phyloP scores from a whole-genome alignment of 2,329 filamentous ascomycete genomes.

The Ascochyta fabae region DNA sequence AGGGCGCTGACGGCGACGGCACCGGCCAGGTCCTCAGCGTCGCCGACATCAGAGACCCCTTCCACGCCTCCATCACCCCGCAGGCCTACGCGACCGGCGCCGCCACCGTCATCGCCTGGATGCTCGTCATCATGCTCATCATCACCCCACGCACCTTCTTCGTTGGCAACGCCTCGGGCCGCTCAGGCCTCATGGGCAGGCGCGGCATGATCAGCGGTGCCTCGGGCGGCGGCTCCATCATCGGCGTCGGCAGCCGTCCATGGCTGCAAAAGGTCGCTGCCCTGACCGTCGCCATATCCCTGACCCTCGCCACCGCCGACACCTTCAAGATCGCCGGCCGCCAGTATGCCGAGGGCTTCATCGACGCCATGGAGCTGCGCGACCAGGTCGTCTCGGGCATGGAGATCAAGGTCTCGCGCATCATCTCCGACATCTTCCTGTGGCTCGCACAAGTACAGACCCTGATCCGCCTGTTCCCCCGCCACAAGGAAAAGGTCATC shows the following conservation, averaged over 20 bases:
- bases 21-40: slow-evolving; percentile 54
- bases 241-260: slow-evolving; percentile 87
- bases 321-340: slow-evolving; percentile 83
- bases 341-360: slow-evolving; percentile 80
- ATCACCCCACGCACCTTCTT: slow-evolving; percentile 95
- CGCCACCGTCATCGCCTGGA: slow-evolving; percentile 88
- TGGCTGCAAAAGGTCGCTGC: slow-evolving; percentile 82
- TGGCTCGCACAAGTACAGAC: slow-evolving; percentile 99
- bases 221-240: slow-evolving; percentile 64
- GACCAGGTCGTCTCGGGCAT: slow-evolving; percentile 80
- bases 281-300: slow-evolving; percentile 73
- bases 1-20: slow-evolving; percentile 48
- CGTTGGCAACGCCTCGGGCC: slow-evolving; percentile 71
- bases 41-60: slow-evolving; percentile 79
- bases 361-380: slow-evolving; percentile 79
- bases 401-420: slow-evolving; percentile 86
- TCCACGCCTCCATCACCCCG: slow-evolving; percentile 91
- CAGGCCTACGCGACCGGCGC: slow-evolving; percentile 92
- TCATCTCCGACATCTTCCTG: slow-evolving; percentile 94
- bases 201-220: slow-evolving; percentile 86
- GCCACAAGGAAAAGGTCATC: slow-evolving; percentile 95
- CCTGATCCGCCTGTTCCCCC: slow-evolving; percentile 90
- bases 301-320: slow-evolving; percentile 92
- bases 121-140: slow-evolving; percentile 90
- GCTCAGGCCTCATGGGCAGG: slow-evolving; percentile 77